phyloP scores from a whole-genome alignment of 768 basidiomycete species.

The Melanogaster broomeanus region DNA sequence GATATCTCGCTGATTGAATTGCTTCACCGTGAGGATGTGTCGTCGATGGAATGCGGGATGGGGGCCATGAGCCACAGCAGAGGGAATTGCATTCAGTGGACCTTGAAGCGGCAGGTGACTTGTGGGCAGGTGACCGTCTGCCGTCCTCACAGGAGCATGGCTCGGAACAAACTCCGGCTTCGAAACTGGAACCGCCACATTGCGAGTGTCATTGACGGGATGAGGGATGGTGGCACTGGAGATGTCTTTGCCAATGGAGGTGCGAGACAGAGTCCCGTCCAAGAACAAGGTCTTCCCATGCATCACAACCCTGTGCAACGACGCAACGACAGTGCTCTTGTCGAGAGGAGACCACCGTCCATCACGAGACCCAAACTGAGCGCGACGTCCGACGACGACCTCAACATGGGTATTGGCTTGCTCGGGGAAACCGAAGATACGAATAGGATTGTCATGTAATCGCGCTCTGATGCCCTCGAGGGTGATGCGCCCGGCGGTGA shows the following conservation, averaged over 20 bases:
- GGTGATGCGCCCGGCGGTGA: conserved; percentile 74
- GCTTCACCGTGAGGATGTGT: conserved; percentile 93
- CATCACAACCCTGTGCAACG: conserved; percentile 88
- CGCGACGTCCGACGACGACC: conserved; percentile 81
- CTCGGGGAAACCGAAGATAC: conserved; percentile 90
- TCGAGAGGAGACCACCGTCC: conserved; percentile 85
- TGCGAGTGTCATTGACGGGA: conserved; percentile 28
- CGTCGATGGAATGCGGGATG: conserved; percentile 91
- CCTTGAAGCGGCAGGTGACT: conserved; percentile 7
- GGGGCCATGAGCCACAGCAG: conserved; percentile 34
- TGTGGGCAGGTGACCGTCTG: conserved; percentile 18
- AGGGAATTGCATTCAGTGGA: conserved; percentile 14
- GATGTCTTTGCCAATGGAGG: conserved; percentile 69
- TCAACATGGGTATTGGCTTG: conserved; percentile 88
- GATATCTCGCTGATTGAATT: conserved; percentile 86
- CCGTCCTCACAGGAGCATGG: conserved; percentile 34
- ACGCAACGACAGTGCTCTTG: conserved; percentile 60
- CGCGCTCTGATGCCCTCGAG: conserved; percentile 82
- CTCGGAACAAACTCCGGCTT: conserved; percentile 32
- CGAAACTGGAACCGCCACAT: conserved; percentile 13
- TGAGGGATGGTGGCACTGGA: conserved; percentile 61
- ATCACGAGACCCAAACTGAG: conserved; percentile 50
- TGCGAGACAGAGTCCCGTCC: conserved; percentile 71
- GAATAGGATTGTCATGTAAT: conserved; percentile 88
- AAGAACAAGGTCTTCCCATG: conserved; percentile 88